Evolutionary conservation across 768 basidiomycete species (phyloP).

Genomic region (Lepiota brunneoincarnata): DNA sequence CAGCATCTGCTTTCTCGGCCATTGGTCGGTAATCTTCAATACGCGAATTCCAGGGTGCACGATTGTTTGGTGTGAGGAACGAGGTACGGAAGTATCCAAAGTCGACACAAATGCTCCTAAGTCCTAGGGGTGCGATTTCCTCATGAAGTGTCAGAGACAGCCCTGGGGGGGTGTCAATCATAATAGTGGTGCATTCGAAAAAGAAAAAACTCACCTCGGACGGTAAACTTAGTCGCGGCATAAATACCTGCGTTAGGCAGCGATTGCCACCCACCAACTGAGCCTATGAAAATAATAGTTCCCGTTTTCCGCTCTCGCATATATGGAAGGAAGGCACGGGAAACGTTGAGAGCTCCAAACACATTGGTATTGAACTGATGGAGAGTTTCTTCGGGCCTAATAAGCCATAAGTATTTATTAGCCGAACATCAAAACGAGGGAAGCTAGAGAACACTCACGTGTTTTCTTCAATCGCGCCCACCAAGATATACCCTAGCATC

Average conservation of each 20-base stretch:
- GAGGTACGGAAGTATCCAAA: conserved; percentile 39
- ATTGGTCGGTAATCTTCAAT: conserved; percentile 31
- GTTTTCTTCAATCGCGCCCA: conserved; percentile 31
- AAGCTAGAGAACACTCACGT: conserved; percentile 19
- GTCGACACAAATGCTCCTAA: conserved; percentile 35
- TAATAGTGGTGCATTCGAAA: no score
- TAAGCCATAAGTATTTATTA: background rate
- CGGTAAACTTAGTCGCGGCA: conserved; percentile 35
- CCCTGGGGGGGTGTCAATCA: conserved; percentile 23
- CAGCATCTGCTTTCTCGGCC: conserved; percentile 20
- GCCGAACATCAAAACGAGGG: background rate
- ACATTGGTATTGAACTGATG: conserved; percentile 41
- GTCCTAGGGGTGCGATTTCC: conserved; percentile 36
- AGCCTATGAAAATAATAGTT: conserved; percentile 42
- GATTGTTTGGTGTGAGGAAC: conserved; percentile 27
- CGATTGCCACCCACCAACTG: conserved; percentile 37
- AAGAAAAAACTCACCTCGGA: conserved; percentile 22
- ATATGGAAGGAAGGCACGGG: conserved; percentile 44
- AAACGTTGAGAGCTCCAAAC: conserved; percentile 42
- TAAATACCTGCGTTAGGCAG: conserved; percentile 35
- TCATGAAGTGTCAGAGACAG: conserved; percentile 29
- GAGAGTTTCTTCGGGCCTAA: conserved; percentile 39
- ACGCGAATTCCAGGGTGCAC: conserved; percentile 24
- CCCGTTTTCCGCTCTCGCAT: conserved; percentile 42
- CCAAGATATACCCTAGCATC: conserved; percentile 33